phyloP scores from a whole-genome alignment of 805 yeast species.

The Zygotorulaspora chibaensis region DNA sequence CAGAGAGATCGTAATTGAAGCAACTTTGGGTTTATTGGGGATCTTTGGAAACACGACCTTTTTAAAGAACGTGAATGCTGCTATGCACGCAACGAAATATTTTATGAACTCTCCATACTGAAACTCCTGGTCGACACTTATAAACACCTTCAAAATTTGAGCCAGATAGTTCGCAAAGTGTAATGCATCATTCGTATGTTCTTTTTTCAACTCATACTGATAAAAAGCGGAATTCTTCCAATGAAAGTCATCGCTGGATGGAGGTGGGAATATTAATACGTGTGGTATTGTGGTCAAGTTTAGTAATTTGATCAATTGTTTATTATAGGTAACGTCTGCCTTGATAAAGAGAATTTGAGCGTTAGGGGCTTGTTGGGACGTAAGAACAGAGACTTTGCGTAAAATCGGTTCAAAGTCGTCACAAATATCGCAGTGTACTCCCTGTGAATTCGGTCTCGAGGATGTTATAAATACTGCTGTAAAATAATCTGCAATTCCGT shows the following conservation, averaged over 20 bases:
- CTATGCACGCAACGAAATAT: conserved; percentile 46
- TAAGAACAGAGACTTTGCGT: conserved; percentile 41
- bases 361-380: conserved; percentile 42
- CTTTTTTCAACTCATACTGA: conserved; percentile 34
- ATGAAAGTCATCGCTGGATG: conserved; percentile 24
- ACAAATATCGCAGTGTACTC: conserved; percentile 43
- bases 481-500: conserved; percentile 50
- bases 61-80: conserved; percentile 44
- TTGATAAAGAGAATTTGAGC: conserved; percentile 43
- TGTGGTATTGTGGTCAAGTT: conserved; percentile 55
- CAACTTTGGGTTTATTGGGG: conserved; percentile 25
- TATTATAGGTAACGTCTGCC: conserved; percentile 49
- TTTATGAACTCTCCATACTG: conserved; percentile 41
- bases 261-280: conserved; percentile 62
- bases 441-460: conserved; percentile 38
- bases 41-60: conserved; percentile 40
- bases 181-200: conserved; percentile 36
- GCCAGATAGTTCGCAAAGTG: conserved; percentile 54
- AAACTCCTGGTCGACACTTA: conserved; percentile 43
- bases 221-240: conserved; percentile 36
- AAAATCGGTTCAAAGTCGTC: conserved; percentile 40
- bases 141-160: conserved; percentile 40
- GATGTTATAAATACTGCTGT: conserved; percentile 54
- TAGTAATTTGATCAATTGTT: conserved; percentile 39
- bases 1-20: conserved; percentile 36